Conservation (phyloP, 2,329 filamentous ascomycete species). For the Fusarium pseudonygamai region DNA sequence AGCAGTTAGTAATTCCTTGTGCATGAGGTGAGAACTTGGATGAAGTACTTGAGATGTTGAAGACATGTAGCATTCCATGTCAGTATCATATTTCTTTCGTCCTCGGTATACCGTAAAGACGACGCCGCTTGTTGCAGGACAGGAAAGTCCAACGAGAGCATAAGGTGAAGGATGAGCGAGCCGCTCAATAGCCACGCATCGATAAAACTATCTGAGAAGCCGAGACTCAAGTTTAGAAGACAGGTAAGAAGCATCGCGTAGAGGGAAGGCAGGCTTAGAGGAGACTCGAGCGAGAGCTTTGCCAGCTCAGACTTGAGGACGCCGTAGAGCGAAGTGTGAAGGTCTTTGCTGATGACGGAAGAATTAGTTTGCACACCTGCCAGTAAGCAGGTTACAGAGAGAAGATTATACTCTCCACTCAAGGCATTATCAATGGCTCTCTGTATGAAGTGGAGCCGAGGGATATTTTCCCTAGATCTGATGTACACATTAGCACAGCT, state of each 20-base stretch:
- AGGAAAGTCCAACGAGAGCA: not conserved
- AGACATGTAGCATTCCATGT: not conserved
- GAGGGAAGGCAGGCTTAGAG: not conserved
- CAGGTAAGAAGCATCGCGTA: not conserved
- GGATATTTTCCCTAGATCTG: not conserved
- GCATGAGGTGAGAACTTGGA: accelerated
- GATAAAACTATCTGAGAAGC: not conserved
- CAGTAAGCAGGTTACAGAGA: not conserved
- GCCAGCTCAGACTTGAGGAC: not conserved
- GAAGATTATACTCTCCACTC: not conserved
- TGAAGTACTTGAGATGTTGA: not conserved
- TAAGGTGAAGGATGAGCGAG: not conserved
- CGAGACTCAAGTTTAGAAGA: not conserved
- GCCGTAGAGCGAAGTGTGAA: not conserved
- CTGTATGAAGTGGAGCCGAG: not conserved
- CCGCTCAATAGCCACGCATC: not conserved
- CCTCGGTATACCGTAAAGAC: accelerated
- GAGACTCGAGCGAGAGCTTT: not conserved
- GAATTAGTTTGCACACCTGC: not conserved
- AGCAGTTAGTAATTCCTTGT: accelerated
- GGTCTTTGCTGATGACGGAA: not conserved
- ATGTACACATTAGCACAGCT: not conserved
- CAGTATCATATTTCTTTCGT: not conserved
- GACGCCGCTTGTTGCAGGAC: accelerated
- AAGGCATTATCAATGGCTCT: not conserved